Evolutionary conservation across 306 rosid genomes (phyloP).

Genomic region (Acacia melanoxylon): DNA sequence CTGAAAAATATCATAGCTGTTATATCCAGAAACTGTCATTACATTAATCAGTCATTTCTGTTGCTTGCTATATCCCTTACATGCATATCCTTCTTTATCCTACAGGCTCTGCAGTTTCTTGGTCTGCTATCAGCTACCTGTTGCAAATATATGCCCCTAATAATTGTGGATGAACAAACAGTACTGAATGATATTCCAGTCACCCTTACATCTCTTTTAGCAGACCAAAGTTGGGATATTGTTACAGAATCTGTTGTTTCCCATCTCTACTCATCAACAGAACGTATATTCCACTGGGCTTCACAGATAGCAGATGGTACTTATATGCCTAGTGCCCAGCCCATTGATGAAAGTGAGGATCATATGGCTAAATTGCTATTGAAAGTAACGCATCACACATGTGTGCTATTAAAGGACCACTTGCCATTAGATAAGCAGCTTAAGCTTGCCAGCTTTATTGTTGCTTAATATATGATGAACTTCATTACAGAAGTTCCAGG

Average conservation of each 20-base stretch:
- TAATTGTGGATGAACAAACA: conserved; percentile 57
- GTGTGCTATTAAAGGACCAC: conserved; percentile 59
- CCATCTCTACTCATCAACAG: conserved; percentile 60
- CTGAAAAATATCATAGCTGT: no score
- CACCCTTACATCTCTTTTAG: conserved; percentile 69
- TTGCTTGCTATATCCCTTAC: conserved; percentile 13
- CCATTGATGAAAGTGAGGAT: conserved; percentile 77
- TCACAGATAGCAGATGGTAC: conserved; percentile 34
- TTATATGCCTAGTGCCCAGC: conserved; percentile 39
- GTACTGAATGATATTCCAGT: conserved; percentile 81
- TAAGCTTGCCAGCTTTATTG: conserved; percentile 64
- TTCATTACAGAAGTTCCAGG: not conserved
- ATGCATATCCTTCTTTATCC: conserved; percentile 17
- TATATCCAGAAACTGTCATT: not conserved
- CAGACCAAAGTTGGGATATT: conserved; percentile 54
- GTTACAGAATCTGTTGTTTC: conserved; percentile 58
- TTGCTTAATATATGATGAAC: conserved; percentile 32
- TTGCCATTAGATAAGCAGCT: conserved; percentile 88
- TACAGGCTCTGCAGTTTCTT: conserved; percentile 70
- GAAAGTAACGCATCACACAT: conserved; percentile 56
- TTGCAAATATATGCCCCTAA: conserved; percentile 87
- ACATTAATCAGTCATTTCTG: not conserved
- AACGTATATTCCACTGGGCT: conserved; percentile 63
- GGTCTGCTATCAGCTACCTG: conserved; percentile 77
- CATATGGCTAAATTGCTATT: conserved; percentile 49